Percentiles rank a stretch among this genome's conserved stretches.
These are phyloP conservation scores for Fusarium sp. DNA, from an alignment of 2,329 filamentous ascomycete species.

Conservation along the genomic window DNA sequence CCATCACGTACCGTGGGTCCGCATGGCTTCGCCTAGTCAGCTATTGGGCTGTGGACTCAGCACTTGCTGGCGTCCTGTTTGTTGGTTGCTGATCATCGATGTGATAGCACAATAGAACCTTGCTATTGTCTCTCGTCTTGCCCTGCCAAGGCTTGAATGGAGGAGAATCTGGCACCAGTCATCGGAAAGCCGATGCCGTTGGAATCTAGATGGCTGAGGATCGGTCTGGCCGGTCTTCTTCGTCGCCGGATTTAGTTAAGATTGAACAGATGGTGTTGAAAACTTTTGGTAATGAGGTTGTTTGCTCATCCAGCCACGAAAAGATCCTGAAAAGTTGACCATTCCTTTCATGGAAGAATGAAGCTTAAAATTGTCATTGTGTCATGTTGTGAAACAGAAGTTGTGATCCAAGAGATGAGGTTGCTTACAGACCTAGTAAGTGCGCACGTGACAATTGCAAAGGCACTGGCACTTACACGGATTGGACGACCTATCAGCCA, in stretches of 20 bases:
- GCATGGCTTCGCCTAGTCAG: conserved; percentile 4
- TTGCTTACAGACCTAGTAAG: neutral
- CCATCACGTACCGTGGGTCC: neutral
- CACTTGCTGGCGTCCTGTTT: conserved; percentile 23
- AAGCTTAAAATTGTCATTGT: neutral
- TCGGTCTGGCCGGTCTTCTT: conserved; percentile 24
- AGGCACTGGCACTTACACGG: neutral
- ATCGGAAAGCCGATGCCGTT: neutral
- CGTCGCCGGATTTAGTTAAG: conserved; percentile 40
- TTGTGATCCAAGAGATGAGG: conserved; percentile 9
- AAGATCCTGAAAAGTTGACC: neutral
- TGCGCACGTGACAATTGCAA: conserved; percentile 18
- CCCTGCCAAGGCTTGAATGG: neutral
- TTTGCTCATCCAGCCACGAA: conserved; percentile 17
- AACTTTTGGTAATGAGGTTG: conserved; percentile 7
- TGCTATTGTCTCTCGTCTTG: neutral
- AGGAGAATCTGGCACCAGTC: neutral
- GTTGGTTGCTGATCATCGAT: neutral
- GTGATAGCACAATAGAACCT: neutral
- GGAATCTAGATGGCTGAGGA: conserved; percentile 26
- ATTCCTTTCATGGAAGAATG: conserved; percentile 9
- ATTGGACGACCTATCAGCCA: neutral
- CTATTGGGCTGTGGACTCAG: conserved; percentile 2
- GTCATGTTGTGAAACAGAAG: neutral
- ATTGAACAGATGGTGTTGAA: conserved; percentile 9